These are phyloP conservation scores for Melampsora medusae DNA, from an alignment of 1,284 basidiomycete species.

Conservation along the genomic window DNA sequence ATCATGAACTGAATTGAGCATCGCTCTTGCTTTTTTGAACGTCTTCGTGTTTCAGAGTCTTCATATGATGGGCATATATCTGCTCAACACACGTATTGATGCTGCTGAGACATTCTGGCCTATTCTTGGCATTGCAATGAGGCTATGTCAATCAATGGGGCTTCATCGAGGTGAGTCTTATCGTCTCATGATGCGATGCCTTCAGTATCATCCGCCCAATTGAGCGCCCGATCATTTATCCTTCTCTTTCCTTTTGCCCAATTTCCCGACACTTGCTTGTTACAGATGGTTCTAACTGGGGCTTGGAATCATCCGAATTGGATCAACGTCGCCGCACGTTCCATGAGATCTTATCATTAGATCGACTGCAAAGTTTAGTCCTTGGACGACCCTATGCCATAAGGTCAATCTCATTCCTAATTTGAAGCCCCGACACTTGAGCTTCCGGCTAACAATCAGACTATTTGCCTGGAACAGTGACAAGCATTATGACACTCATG, in stretches of 20 bases:
- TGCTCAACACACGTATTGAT: conserved; percentile 36
- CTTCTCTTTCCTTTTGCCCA: background rate
- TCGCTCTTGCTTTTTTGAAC: background rate
- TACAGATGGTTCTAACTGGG: conserved; percentile 42
- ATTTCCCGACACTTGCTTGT: background rate
- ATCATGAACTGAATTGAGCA: background rate
- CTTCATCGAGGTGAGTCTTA: conserved; percentile 37
- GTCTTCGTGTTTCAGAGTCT: conserved; percentile 19
- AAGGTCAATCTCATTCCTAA: conserved; percentile 1
- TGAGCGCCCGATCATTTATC: background rate
- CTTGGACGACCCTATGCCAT: conserved; percentile 37
- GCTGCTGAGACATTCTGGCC: conserved; percentile 41
- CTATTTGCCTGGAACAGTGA: conserved; percentile 24
- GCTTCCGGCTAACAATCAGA: background rate
- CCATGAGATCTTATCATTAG: conserved; percentile 34
- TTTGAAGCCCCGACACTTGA: background rate
- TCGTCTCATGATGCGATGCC: no score
- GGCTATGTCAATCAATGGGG: conserved; percentile 39
- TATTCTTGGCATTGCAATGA: conserved; percentile 30
- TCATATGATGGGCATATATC: conserved; percentile 24
- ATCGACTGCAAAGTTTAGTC: conserved; percentile 30
- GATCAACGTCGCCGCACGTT: conserved; percentile 37
- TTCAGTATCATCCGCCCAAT: no score
- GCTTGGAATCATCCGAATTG: conserved; percentile 23
- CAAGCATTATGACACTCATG: conserved; percentile 33